Base-by-base conservation (phyloP, 2,329 filamentous ascomycete genomes). In the Pezicula neosporulosa region DNA sequence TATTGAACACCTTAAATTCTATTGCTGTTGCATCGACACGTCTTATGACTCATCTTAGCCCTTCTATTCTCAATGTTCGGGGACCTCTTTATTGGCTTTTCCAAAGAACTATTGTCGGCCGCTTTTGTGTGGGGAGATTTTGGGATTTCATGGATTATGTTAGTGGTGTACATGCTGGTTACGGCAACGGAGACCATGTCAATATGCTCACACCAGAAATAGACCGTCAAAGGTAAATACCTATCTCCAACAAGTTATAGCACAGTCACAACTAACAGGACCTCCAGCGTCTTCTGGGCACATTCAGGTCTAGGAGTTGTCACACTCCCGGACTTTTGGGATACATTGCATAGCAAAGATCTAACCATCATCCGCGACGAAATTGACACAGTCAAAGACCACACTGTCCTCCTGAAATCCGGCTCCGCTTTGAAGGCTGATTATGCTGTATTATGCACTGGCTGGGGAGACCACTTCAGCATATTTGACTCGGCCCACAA, bases 291-390 rank as follows among this genome's bases (percentile, higher is more conserved):
- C 8, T 69, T 67, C 53, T 71, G 68, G 67, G 65, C 57, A 6
- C 63, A 61, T 38, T 51, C 58, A 12, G 66, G 66, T 10, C 54
- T 71, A 1, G 68, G 68, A 1, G 44, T 58, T 10, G 63, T 61
- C n/a, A 68, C 57, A 38, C 56, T 66, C 1, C 66, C 66, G 1
- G 54, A 66, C 24, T 70, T 67, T 51, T 70, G 67, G 68, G 55
- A 62, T 8, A 54, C 56, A 1, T 56, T 71, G 42, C 68, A 70
- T 47, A 38, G 27, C 0, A 65, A 63, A 9, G 57, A 67, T 51
- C 52, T 59, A 39, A 67, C 60, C 3, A 53, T 69, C 2, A 55
- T 60, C 38, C 27, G 57, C 18, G 53, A 47, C 3, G 60, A 62
- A 35, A 56, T 65, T 33, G 52, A 55, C 15, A 58, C 58, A 3